Evolutionary conservation across 176 grass and related monocot genomes (phyloP).

Genomic region (Triticum timopheevii): DNA sequence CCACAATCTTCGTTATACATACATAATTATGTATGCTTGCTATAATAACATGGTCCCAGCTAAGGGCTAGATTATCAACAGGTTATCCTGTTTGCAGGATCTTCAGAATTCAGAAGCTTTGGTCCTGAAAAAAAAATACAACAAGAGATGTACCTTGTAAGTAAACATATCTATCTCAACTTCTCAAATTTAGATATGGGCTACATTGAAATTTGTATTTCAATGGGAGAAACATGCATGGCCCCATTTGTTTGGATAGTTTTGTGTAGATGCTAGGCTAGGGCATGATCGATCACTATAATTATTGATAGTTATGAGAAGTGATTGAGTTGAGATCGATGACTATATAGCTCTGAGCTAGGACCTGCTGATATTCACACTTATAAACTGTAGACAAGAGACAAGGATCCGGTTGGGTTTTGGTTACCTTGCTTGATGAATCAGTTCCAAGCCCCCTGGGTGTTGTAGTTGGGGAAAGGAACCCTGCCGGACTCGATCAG

Average conservation of each 20-base stretch:
- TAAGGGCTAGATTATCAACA: conserved; percentile 26
- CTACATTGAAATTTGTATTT: not conserved
- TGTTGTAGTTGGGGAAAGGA: conserved; percentile 69
- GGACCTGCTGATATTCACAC: too few relatives aligned
- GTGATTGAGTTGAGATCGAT: not conserved
- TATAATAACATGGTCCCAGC: conserved; percentile 15
- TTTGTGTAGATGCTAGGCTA: not conserved
- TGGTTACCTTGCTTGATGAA: too few relatives aligned
- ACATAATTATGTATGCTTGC: conserved; percentile 11
- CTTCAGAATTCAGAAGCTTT: conserved; percentile 31
- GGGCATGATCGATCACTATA: too few relatives aligned
- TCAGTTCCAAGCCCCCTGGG: conserved; percentile 1
- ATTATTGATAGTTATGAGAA: not conserved
- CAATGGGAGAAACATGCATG: not conserved
- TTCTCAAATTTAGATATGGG: not conserved
- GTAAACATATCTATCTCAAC: not conserved
- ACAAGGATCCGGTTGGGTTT: not conserved
- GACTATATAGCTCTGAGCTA: too few relatives aligned
- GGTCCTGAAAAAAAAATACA: conserved; percentile 12
- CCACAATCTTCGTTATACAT: conserved; percentile 6
- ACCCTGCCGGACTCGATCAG: conserved; percentile 56
- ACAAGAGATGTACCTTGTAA: not conserved
- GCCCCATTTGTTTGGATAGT: not conserved
- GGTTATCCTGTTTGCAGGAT: conserved; percentile 3
- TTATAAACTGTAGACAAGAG: too few relatives aligned